Conservation (phyloP, 2,329 filamentous ascomycete genomes). For the Geoglossum cookeanum region DNA sequence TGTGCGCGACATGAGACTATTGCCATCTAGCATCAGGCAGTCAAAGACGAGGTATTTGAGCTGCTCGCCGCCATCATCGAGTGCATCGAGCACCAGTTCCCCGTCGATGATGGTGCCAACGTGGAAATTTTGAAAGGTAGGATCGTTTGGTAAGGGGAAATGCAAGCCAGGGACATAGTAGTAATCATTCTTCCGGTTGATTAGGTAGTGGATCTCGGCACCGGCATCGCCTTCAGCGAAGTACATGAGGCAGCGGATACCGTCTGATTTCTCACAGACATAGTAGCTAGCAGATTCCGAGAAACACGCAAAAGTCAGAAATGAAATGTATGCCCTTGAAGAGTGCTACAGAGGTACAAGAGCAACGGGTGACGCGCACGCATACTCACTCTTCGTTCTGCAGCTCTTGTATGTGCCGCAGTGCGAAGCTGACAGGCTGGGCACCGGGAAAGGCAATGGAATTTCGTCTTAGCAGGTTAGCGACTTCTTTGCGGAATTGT, state of each 20-base stretch:
- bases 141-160: slow-evolving; percentile 53
- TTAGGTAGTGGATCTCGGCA: slow-evolving; percentile 65
- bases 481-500: slow-evolving; percentile 52
- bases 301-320: too few species aligned
- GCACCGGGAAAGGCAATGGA: slow-evolving; percentile 64
- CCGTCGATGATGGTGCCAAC: slow-evolving; percentile 72
- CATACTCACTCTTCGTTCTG: slow-evolving; percentile 48
- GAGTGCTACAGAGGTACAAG: neutral
- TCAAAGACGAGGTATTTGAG: slow-evolving; percentile 87
- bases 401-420: slow-evolving; percentile 66
- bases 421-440: slow-evolving; percentile 82
- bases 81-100: slow-evolving; percentile 75
- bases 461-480: slow-evolving; percentile 50
- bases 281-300: too few species aligned
- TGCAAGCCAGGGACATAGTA: slow-evolving; percentile 67
- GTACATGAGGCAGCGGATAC: slow-evolving; percentile 88
- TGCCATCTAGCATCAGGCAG: slow-evolving; percentile 63
- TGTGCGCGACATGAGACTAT: slow-evolving; percentile 56
- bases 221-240: slow-evolving; percentile 46
- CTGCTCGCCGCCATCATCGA: slow-evolving; percentile 44
- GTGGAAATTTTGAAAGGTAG: slow-evolving; percentile 45
- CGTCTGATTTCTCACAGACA: slow-evolving; percentile 96
- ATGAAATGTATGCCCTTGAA: too few species aligned
- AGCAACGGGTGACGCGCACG: neutral
- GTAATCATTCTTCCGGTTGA: slow-evolving; percentile 96